Evolutionary conservation across 805 yeast species (phyloP).

Genomic region (Monosporozyma unispora): DNA sequence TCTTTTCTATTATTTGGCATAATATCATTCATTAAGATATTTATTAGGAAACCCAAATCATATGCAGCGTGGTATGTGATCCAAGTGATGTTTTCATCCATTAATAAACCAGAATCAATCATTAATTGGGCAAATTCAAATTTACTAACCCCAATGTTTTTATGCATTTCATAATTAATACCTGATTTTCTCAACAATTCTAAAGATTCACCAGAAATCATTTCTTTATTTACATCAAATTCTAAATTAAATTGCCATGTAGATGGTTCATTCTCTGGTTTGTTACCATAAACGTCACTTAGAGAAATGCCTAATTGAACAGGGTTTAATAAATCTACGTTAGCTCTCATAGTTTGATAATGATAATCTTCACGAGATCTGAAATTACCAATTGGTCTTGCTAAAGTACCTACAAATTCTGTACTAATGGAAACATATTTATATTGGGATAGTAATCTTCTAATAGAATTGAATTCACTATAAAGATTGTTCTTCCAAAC

Average conservation of each 20-base stretch:
- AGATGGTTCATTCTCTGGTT: slow-evolving; percentile 55
- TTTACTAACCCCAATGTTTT: slow-evolving; percentile 67
- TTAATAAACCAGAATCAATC: slow-evolving; percentile 75
- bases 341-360: slow-evolving; percentile 87
- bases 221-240: slow-evolving; percentile 67
- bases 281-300: slow-evolving; percentile 58
- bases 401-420: slow-evolving; percentile 93
- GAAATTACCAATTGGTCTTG: slow-evolving; percentile 91
- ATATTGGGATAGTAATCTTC: slow-evolving; percentile 46
- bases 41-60: slow-evolving; percentile 82
- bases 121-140: slow-evolving; percentile 75
- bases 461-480: slow-evolving; percentile 52
- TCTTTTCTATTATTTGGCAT: slow-evolving; percentile 79
- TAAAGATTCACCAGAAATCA: slow-evolving; percentile 81
- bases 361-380: slow-evolving; percentile 86
- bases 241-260: slow-evolving; percentile 97
- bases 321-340: slow-evolving; percentile 77
- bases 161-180: slow-evolving; percentile 67
- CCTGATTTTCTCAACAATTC: slow-evolving; percentile 76
- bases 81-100: slow-evolving; percentile 68
- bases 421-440: slow-evolving; percentile 66
- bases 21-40: slow-evolving; percentile 61
- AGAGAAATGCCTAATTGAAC: slow-evolving; percentile 80
- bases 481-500: slow-evolving; percentile 69
- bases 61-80: slow-evolving; percentile 89